A percentile compares a stretch with the other conserved stretches of the same genome.
Evolutionary conservation across 768 basidiomycete species (phyloP).

Genomic region (Lyophyllum decastes): DNA sequence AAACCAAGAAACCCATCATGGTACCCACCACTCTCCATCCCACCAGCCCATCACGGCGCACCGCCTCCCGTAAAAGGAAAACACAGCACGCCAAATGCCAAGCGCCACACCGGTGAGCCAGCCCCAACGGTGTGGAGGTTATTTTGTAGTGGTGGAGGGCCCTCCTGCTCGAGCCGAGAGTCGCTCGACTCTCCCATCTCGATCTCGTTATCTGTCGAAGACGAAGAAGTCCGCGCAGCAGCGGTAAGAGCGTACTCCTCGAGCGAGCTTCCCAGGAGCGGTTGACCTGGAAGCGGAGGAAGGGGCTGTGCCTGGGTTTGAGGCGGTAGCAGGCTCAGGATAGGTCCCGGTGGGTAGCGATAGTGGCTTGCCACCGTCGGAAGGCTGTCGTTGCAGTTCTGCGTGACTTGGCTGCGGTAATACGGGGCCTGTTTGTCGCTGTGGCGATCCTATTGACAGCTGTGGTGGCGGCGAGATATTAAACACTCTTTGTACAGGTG

Average conservation of each 20-base stretch:
- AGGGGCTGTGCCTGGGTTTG: not conserved
- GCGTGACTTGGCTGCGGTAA: not conserved
- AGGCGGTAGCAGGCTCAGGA: not conserved
- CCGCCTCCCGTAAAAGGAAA: no score
- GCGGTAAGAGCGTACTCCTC: constrained; percentile 10
- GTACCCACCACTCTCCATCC: no score
- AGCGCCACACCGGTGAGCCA: not conserved
- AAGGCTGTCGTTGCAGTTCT: not conserved
- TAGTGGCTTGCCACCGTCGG: no score
- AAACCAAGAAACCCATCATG: no score
- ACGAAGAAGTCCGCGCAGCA: constrained; percentile 9
- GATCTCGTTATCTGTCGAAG: not conserved
- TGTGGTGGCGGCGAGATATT: not conserved
- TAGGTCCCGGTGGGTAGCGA: not conserved
- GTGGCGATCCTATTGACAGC: not conserved
- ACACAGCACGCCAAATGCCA: no score
- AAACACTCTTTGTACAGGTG: not conserved
- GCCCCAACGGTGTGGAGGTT: not conserved
- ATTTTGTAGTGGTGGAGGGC: not conserved
- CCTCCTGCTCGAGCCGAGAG: not conserved
- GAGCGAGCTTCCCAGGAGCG: not conserved
- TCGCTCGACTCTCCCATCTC: not conserved
- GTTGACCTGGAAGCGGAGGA: constrained; percentile 10
- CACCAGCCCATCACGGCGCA: no score
- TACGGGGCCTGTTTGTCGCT: not conserved